Evolutionary conservation across 2,329 filamentous ascomycete genomes (phyloP).

Genomic region (Penicillium fuscoglaucum): DNA sequence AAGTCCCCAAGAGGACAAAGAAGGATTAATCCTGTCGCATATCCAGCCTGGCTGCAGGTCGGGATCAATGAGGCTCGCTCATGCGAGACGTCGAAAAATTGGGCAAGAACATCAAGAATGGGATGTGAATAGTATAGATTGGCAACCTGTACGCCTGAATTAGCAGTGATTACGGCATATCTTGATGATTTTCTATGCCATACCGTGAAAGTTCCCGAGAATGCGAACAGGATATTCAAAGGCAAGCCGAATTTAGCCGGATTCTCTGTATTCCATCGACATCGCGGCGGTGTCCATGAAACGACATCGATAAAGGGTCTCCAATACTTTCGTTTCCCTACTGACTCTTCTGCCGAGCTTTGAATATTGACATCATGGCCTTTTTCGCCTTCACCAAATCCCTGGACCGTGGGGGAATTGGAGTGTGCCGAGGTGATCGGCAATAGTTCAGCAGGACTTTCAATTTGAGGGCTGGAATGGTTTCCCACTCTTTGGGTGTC

Average conservation of each 20-base stretch:
- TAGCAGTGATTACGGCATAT: neutral
- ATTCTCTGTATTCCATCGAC: constrained; percentile 65
- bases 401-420: neutral
- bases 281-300: constrained; percentile 63
- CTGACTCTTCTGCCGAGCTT: neutral
- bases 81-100: constrained; percentile 68
- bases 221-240: constrained; percentile 68
- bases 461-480: neutral
- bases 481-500: neutral
- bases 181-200: neutral
- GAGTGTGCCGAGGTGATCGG: constrained; percentile 3
- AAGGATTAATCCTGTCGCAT: constrained; percentile 71
- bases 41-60: constrained; percentile 76
- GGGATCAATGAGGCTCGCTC: constrained; percentile 68
- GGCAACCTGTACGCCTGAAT: constrained; percentile 58
- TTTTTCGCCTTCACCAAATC: neutral
- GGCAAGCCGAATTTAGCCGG: constrained; percentile 68
- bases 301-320: constrained; percentile 33
- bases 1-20: constrained; percentile 74
- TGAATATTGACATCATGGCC: neutral
- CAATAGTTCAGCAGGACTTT: neutral
- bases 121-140: constrained; percentile 83
- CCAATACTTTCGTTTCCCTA: neutral
- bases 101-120: constrained; percentile 72
- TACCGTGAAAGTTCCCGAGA: constrained; percentile 47